Evolutionary conservation across 495 filamentous ascomycete genomes (phyloP).

Genomic region (Tuber calosporum): DNA sequence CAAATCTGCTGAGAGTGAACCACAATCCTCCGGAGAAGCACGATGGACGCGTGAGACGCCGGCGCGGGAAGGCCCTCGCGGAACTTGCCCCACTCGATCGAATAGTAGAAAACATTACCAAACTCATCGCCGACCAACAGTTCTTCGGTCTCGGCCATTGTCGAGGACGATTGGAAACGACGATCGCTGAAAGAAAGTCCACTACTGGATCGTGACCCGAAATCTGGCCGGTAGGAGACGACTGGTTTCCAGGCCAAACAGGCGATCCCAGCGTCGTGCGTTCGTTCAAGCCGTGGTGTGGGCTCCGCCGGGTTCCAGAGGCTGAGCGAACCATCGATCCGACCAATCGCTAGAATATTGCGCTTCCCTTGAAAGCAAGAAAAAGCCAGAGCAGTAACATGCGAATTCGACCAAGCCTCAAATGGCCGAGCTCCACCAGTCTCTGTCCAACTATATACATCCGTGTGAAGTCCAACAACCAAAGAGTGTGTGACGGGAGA

Average conservation of each 20-base stretch:
- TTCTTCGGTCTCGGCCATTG: slow-evolving; percentile 59
- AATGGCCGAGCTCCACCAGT: slow-evolving; percentile 48
- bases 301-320: slow-evolving; percentile 56
- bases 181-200: slow-evolving; percentile 20
- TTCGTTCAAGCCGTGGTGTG: slow-evolving; percentile 63
- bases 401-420: slow-evolving; percentile 43
- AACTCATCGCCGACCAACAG: slow-evolving; percentile 80
- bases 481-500: slow-evolving; percentile 63
- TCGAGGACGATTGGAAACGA: slow-evolving; percentile 6
- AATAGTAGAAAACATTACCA: slow-evolving; percentile 83
- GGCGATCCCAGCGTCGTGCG: slow-evolving; percentile 62
- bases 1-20: slow-evolving; percentile 88
- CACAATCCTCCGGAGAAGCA: slow-evolving; percentile 63
- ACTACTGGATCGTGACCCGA: slow-evolving; percentile 11
- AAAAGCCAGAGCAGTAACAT: slow-evolving; percentile 80
- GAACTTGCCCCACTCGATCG: slow-evolving; percentile 71
- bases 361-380: slow-evolving; percentile 70
- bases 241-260: slow-evolving; percentile 65
- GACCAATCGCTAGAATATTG: slow-evolving; percentile 77
- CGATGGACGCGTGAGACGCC: slow-evolving; percentile 53
- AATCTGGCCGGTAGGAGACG: slow-evolving; percentile 35
- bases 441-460: slow-evolving; percentile 88
- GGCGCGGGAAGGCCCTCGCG: slow-evolving; percentile 15
- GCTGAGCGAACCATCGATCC: slow-evolving; percentile 57
- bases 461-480: slow-evolving; percentile 70